Evolutionary conservation across 345 rosid genomes (phyloP).

Genomic region (Rhodomyrtus tomentosa): DNA sequence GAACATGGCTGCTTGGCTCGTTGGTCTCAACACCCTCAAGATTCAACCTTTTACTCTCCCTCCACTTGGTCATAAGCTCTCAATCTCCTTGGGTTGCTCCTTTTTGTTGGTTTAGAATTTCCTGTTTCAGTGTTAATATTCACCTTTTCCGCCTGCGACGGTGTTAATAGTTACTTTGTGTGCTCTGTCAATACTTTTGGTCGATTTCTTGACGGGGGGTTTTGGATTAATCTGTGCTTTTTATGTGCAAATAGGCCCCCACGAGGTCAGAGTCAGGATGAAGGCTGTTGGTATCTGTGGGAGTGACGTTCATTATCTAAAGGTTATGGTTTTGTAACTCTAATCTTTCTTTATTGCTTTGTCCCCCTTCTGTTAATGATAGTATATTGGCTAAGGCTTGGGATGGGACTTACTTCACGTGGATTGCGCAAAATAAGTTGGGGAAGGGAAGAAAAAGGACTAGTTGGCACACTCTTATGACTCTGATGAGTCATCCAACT

Average conservation of each 20-base stretch:
- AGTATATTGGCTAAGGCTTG: neutral
- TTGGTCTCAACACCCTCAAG: conserved; percentile 69
- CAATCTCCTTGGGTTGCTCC: neutral
- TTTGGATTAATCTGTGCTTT: neutral
- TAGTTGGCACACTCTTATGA: neutral
- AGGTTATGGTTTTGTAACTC: conserved; percentile 23
- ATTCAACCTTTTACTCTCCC: conserved; percentile 83
- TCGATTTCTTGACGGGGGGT: neutral
- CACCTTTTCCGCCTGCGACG: neutral
- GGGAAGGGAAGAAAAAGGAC: neutral
- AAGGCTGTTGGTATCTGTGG: conserved; percentile 95
- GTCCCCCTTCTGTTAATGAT: neutral
- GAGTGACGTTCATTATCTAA: conserved; percentile 96
- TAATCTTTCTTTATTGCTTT: neutral
- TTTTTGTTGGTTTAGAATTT: neutral
- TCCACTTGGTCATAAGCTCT: conserved; percentile 17
- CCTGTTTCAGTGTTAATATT: neutral
- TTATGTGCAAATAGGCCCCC: conserved; percentile 35
- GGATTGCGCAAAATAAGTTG: neutral
- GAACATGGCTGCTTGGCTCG: conserved; percentile 94
- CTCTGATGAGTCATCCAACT: neutral
- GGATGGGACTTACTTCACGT: neutral
- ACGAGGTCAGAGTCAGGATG: conserved; percentile 77
- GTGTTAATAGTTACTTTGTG: neutral
- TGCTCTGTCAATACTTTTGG: neutral